Percentiles rank a stretch among this genome's conserved stretches.
Evolutionary conservation across 2,329 filamentous ascomycete genomes (phyloP).

Genomic region (Paracamarosporium sp.): DNA sequence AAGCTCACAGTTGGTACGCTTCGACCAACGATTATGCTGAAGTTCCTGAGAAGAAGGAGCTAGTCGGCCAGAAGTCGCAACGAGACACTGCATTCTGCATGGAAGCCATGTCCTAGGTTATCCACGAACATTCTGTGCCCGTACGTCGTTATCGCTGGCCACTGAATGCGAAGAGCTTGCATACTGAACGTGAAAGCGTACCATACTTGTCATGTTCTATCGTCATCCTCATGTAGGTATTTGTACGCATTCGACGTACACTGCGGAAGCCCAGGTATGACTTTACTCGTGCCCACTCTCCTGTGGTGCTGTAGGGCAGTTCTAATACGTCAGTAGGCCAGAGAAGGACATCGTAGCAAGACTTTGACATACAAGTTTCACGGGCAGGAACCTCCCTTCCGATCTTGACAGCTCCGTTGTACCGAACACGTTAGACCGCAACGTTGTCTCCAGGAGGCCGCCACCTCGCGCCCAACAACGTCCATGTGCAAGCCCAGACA

Average conservation of each 20-base stretch:
- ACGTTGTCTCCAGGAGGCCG: no score
- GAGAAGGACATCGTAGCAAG: no score
- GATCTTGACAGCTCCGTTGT: slow-evolving; percentile 25
- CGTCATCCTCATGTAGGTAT: background rate
- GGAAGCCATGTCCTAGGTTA: background rate
- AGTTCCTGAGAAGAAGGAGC: background rate
- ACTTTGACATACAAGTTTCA: background rate
- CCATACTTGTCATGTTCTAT: background rate
- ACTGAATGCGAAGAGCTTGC: background rate
- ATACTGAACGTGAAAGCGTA: background rate
- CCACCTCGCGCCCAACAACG: background rate
- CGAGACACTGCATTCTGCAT: no score
- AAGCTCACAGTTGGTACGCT: background rate
- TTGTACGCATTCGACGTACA: background rate
- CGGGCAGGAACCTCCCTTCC: slow-evolving; percentile 2
- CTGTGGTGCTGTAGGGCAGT: no score
- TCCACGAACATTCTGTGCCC: background rate
- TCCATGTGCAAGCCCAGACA: background rate
- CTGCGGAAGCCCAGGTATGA: background rate
- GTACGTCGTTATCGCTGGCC: background rate
- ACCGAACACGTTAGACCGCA: slow-evolving; percentile 1
- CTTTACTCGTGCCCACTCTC: background rate
- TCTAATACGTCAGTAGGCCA: no score
- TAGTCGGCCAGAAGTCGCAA: no score
- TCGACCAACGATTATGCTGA: background rate